Evolutionary conservation across 768 basidiomycete species (phyloP).

Genomic region (Mycena olivaceomarginata): DNA sequence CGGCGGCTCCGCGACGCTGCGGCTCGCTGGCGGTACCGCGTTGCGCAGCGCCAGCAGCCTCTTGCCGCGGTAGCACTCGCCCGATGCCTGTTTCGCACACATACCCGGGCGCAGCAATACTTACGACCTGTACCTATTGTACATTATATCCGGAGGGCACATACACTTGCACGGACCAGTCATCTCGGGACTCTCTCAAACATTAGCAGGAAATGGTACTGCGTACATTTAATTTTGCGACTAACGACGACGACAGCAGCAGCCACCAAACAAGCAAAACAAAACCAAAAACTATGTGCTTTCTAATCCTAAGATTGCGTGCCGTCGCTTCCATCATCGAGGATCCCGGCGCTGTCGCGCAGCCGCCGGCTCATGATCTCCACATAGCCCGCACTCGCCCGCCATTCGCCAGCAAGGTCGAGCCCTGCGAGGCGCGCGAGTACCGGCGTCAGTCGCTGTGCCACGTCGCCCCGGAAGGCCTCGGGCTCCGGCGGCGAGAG

Average conservation of each 20-base stretch:
- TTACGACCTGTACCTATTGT: constrained; percentile 17
- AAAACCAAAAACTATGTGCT: background rate
- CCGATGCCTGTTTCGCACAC: background rate
- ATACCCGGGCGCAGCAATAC: background rate
- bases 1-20: constrained; percentile 87
- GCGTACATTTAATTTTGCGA: constrained; percentile 11
- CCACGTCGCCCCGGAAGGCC: constrained; percentile 75
- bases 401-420: constrained; percentile 73
- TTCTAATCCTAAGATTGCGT: constrained; percentile 15
- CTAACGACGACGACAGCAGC: background rate
- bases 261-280: background rate
- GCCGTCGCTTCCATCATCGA: constrained; percentile 54
- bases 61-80: constrained; percentile 77
- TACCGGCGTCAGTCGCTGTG: constrained; percentile 71
- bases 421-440: constrained; percentile 73
- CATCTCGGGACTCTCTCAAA: background rate
- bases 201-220: background rate
- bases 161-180: background rate
- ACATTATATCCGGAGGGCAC: constrained; percentile 17
- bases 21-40: constrained; percentile 87
- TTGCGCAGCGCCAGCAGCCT: constrained; percentile 90
- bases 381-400: constrained; percentile 81
- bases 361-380: constrained; percentile 86
- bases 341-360: constrained; percentile 77
- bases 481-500: constrained; percentile 75